These are phyloP conservation scores for Benincasa hispida DNA, from an alignment of 306 rosid species.

Conservation along the genomic window DNA sequence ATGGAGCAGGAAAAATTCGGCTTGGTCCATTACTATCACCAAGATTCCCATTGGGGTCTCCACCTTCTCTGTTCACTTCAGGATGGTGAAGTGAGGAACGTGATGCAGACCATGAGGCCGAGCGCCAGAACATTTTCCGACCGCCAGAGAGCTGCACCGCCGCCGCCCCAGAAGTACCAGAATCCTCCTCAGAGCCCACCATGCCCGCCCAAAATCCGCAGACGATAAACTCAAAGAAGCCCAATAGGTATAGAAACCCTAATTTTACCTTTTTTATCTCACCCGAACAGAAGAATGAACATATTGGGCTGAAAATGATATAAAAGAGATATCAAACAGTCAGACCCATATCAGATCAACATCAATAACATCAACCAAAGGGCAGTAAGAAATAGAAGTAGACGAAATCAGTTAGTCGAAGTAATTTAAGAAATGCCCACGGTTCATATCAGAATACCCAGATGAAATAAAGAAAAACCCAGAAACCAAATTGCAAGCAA, in stretches of 20 bases:
- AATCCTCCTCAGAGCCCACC: constrained; percentile 73
- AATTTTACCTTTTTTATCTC: not conserved
- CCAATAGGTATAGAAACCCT: constrained; percentile 13
- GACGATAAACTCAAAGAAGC: not conserved
- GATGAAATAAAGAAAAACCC: not conserved
- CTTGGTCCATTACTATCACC: constrained; percentile 24
- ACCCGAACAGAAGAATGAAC: constrained; percentile 7
- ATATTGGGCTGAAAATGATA: constrained; percentile 15
- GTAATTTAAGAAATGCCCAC: not conserved
- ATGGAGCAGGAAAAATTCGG: constrained; percentile 58
- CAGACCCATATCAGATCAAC: constrained; percentile 29
- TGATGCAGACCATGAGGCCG: constrained; percentile 86
- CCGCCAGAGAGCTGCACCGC: constrained; percentile 34
- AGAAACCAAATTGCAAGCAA: not conserved
- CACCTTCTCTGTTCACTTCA: constrained; percentile 28
- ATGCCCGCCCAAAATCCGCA: constrained; percentile 33
- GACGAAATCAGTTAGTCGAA: not conserved
- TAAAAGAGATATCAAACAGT: constrained; percentile 16
- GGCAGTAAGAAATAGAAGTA: not conserved
- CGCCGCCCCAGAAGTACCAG: constrained; percentile 30
- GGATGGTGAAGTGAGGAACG: constrained; percentile 39
- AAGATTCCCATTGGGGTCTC: constrained; percentile 38
- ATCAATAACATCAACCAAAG: not conserved
- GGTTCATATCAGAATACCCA: not conserved
- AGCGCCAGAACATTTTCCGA: constrained; percentile 77